Percentiles rank a stretch among this genome's conserved stretches.
These are phyloP conservation scores for Babesia bigemina DNA, from an alignment of 169 alveolate species.

Conservation along the genomic window DNA sequence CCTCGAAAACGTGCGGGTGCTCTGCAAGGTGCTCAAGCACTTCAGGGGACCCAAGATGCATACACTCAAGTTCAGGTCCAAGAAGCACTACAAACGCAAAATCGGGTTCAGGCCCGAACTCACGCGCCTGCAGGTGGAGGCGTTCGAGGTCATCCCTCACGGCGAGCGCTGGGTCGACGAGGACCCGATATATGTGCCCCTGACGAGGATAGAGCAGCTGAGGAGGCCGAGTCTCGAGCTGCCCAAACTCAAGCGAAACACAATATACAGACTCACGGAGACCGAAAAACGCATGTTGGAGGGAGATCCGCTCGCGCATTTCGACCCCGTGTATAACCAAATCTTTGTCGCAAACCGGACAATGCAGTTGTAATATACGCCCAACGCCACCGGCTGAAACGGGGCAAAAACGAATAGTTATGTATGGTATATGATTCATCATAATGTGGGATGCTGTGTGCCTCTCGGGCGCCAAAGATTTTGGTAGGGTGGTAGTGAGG, in stretches of 20 bases:
- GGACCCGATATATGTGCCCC: conserved; percentile 57
- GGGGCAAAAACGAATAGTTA: no score
- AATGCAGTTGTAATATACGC: conserved; percentile 5
- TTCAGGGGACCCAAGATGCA: conserved; percentile 82
- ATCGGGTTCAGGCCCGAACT: conserved; percentile 79
- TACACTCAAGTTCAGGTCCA: conserved; percentile 78
- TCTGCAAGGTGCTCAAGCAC: conserved; percentile 77
- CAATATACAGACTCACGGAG: conserved; percentile 51
- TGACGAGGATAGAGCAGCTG: conserved; percentile 50
- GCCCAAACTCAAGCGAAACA: conserved; percentile 53
- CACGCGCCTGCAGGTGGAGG: conserved; percentile 74
- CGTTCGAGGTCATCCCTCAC: conserved; percentile 46
- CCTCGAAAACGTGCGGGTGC: conserved; percentile 79
- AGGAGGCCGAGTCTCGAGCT: conserved; percentile 57
- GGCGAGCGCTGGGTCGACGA: conserved; percentile 34
- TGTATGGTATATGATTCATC: no score
- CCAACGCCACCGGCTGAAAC: no score
- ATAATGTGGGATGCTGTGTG: no score
- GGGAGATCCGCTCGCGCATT: conserved; percentile 63
- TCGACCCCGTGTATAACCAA: conserved; percentile 66
- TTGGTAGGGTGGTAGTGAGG: no score
- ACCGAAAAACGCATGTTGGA: conserved; percentile 48
- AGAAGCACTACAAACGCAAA: conserved; percentile 78
- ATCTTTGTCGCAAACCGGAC: conserved; percentile 21
- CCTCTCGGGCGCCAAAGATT: no score